Percentiles rank a stretch among this genome's conserved stretches.
These are phyloP conservation scores for Blastobotrys serpentis DNA, from an alignment of 1,139 yeast species.

Conservation along the genomic window DNA sequence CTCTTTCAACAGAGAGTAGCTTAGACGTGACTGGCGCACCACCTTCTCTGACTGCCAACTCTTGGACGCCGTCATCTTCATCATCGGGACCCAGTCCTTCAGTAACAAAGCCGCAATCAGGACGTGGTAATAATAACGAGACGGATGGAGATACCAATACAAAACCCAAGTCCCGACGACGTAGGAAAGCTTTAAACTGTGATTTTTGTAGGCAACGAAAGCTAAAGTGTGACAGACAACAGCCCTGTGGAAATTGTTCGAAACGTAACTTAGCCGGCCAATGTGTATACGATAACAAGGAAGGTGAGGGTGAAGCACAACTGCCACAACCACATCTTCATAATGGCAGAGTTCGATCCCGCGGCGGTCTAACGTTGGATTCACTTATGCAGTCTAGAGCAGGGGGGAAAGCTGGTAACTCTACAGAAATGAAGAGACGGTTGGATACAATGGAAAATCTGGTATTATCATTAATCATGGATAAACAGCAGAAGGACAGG, in stretches of 20 bases:
- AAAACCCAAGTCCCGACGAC: constrained; percentile 20
- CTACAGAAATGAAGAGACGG: constrained; percentile 29
- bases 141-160: background rate
- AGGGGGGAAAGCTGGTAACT: constrained; percentile 3
- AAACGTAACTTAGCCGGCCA: constrained; percentile 29
- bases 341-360: constrained; percentile 1
- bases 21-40: too few relatives aligned
- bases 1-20: too few relatives aligned
- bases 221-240: constrained; percentile 38
- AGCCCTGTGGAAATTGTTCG: constrained; percentile 39
- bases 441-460: constrained; percentile 36
- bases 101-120: background rate
- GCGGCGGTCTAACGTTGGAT: constrained; percentile 5
- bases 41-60: background rate
- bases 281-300: constrained; percentile 17
- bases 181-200: constrained; percentile 35
- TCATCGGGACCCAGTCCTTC: constrained; percentile 5
- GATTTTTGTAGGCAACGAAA: constrained; percentile 38
- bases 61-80: constrained; percentile 3
- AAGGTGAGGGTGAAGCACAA: background rate
- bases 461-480: constrained; percentile 29
- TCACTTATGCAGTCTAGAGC: constrained; percentile 9
- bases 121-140: background rate
- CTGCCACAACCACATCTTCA: constrained; percentile 2
- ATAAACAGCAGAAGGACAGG: constrained; percentile 8